Conservation (phyloP, 371 early-diverging fungal species). For the Mortierella sp. region DNA sequence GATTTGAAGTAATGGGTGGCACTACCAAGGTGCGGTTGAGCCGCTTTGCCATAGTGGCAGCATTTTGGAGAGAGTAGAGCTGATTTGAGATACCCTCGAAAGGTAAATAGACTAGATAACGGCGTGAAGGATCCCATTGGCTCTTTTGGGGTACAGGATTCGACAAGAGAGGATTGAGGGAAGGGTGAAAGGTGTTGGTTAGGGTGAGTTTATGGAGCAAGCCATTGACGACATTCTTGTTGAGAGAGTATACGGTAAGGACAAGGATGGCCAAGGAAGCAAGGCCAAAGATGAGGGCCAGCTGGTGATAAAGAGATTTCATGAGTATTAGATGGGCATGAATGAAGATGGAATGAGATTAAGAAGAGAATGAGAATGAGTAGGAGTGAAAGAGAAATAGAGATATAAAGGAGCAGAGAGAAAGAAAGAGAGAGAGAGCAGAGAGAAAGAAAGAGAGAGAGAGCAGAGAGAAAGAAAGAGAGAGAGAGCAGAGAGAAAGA, state of each 20-base stretch:
- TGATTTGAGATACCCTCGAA: conserved; percentile 56
- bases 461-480: too few species aligned
- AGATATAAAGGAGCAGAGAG: not conserved
- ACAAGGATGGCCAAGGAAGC: not conserved
- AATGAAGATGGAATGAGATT: not conserved
- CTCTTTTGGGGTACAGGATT: conserved; percentile 16
- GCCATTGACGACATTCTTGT: conserved; percentile 7
- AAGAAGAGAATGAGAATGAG: not conserved
- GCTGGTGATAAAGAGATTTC: conserved; percentile 14
- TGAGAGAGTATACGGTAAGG: conserved; percentile 9
- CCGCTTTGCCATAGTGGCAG: conserved; percentile 41
- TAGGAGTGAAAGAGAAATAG: not conserved
- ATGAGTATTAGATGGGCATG: conserved; percentile 1
- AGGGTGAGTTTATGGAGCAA: conserved; percentile 6
- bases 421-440: not conserved
- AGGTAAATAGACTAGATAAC: conserved; percentile 42
- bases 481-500: too few species aligned
- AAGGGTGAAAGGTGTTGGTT: not conserved
- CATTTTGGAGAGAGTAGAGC: conserved; percentile 50
- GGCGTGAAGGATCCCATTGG: conserved; percentile 29
- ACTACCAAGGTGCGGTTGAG: conserved; percentile 54
- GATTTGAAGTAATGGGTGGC: conserved; percentile 51
- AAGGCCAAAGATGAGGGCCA: conserved; percentile 11
- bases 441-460: too few species aligned
- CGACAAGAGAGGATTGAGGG: not conserved